These are phyloP conservation scores for Pleurotus ostreatus DNA, from an alignment of 768 basidiomycete species.

Conservation along the genomic window DNA sequence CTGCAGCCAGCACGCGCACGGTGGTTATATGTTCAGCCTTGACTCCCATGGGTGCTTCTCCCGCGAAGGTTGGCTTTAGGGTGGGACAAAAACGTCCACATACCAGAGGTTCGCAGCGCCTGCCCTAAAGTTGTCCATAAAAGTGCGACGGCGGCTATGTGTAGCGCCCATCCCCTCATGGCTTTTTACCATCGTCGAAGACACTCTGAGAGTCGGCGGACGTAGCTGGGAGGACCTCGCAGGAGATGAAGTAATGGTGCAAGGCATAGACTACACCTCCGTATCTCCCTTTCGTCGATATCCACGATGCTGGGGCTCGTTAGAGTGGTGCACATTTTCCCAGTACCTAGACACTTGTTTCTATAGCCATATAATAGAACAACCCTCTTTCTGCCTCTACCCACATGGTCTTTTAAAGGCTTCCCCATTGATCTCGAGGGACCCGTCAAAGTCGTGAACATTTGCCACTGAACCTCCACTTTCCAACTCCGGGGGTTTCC, in stretches of 20 bases:
- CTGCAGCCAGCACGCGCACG: too few species aligned
- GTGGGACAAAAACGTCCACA: background rate
- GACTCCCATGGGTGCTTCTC: background rate
- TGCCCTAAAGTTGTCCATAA: slow-evolving; percentile 19
- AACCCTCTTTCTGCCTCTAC: background rate
- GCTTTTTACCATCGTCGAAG: slow-evolving; percentile 30
- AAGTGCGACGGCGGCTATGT: slow-evolving; percentile 9
- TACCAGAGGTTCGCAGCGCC: slow-evolving; percentile 6
- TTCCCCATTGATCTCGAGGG: background rate
- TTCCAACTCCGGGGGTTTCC: slow-evolving; percentile 27
- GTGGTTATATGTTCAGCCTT: background rate
- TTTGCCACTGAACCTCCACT: slow-evolving; percentile 10
- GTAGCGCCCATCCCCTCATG: slow-evolving; percentile 38
- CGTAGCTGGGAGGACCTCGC: slow-evolving; percentile 60
- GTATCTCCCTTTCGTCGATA: slow-evolving; percentile 74
- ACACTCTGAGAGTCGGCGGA: slow-evolving; percentile 35
- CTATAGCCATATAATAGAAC: slow-evolving; percentile 9
- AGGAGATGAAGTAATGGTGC: slow-evolving; percentile 90
- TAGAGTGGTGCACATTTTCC: slow-evolving; percentile 78
- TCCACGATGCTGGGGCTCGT: slow-evolving; percentile 69
- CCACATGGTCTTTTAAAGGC: background rate
- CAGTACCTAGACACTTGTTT: slow-evolving; percentile 4
- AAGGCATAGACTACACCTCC: slow-evolving; percentile 84
- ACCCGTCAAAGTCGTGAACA: background rate
- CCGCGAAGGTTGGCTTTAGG: slow-evolving; percentile 4